Base-by-base conservation (phyloP, 352 stramenopile species). In the Phytophthora syringae region DNA sequence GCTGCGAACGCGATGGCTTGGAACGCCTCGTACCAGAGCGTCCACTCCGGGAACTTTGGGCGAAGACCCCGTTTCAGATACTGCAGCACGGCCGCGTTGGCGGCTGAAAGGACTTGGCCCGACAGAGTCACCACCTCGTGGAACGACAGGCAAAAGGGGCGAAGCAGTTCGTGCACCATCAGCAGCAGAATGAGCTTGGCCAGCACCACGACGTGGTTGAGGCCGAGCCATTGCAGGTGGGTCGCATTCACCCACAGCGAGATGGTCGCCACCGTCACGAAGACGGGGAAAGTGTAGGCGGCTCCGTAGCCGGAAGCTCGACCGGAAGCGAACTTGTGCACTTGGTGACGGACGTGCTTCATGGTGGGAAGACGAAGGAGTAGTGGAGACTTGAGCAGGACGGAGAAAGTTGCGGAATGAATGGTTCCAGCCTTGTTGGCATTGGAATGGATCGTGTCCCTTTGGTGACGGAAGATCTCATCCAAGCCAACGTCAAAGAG, bases 101-200 rank as follows among this genome's bases (percentile, higher is more conserved):
- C 54, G 5, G 72, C 65, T 15, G 28, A 39, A 24, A 18, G 20
- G 4, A 79, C 69, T 15, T 74, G 59, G 9, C 48, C 42, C 24
- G 69, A 30, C 22, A 84, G 48, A 4, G 18, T 59, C 30, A 57
- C 72, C 12, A 79, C 53, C 4, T 70, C 65, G 2, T 24, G 7
- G 53, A 79, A 79, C 30, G 69, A 81, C 12, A 72, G 47, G 44
- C 72, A 76, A 34, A 84, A 81, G 30, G 76, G 72, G 13, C 76
- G 72, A 44, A 84, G 61, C 20, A 84, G 24, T 39, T 81, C 76
- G 43, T 84, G 69, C 25, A 78, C 37, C 7, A 11, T 32, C 22
- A 71, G 25, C 9, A 79, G 52, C n/a, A 70, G 45, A 24, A 74
- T 27, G 1, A 78, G 50, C 32, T 68, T 72, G 24, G 28, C 13